A percentile compares a stretch with the other conserved stretches of the same genome.
phyloP scores from a whole-genome alignment of 257 asterid species.

The Fraxinus excelsior region DNA sequence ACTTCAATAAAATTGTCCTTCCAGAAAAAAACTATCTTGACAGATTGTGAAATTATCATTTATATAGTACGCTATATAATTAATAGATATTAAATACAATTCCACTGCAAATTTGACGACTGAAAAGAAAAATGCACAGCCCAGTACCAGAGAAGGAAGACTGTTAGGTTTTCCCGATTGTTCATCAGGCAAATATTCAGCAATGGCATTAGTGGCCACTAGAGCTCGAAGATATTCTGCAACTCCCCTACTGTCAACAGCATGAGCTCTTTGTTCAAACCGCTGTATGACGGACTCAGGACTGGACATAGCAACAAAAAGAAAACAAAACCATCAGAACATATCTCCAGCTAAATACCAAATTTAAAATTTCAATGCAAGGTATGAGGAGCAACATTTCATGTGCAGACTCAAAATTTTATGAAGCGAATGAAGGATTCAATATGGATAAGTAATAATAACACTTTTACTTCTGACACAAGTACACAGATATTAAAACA shows the following conservation, averaged over 20 bases:
- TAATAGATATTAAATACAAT: background rate
- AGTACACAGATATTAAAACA: background rate
- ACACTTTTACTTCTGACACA: background rate
- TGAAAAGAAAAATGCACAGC: constrained; percentile 9
- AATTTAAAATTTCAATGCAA: background rate
- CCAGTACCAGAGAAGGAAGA: constrained; percentile 89
- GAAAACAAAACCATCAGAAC: constrained; percentile 20
- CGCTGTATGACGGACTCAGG: constrained; percentile 95
- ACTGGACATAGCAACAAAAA: constrained; percentile 35
- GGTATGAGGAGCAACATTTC: background rate
- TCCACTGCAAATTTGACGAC: constrained; percentile 2
- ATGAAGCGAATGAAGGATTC: background rate
- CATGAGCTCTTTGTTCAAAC: constrained; percentile 85
- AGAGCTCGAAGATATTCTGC: constrained; percentile 88
- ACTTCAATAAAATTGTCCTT: background rate
- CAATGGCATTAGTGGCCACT: constrained; percentile 73
- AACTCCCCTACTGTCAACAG: constrained; percentile 89
- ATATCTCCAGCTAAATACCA: constrained; percentile 1
- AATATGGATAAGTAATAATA: background rate
- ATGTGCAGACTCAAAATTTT: constrained; percentile 2
- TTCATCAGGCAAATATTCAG: constrained; percentile 92
- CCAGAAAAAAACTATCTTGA: background rate
- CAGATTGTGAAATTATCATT: background rate
- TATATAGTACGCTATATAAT: background rate
- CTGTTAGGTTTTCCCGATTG: constrained; percentile 85